Conservation (phyloP, 192 early-diverging fungal species). For the Ramicandelaber brevisporus region DNA sequence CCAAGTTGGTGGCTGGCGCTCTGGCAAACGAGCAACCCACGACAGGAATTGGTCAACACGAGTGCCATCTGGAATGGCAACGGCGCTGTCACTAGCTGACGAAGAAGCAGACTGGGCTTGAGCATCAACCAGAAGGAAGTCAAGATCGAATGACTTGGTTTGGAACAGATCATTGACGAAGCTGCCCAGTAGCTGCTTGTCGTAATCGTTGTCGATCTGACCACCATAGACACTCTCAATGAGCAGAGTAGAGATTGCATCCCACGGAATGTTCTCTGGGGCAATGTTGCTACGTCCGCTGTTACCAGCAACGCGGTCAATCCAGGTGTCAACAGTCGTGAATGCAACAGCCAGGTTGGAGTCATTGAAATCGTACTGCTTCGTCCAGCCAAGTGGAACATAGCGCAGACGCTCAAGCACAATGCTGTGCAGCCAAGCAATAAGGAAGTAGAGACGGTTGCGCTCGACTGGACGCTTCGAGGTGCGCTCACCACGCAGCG, state of each 20-base stretch:
- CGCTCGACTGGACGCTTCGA: slow-evolving; percentile 61
- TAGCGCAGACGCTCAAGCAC: slow-evolving; percentile 91
- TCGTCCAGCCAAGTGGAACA: slow-evolving; percentile 92
- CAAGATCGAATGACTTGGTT: slow-evolving; percentile 48
- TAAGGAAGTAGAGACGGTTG: slow-evolving; percentile 69
- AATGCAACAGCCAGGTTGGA: slow-evolving; percentile 84
- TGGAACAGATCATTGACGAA: slow-evolving; percentile 70
- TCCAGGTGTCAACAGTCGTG: slow-evolving; percentile 73
- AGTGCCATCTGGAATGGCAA: slow-evolving; percentile 70
- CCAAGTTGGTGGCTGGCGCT: slow-evolving; percentile 90
- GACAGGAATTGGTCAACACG: slow-evolving; percentile 57
- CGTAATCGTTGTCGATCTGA: slow-evolving; percentile 78
- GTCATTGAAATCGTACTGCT: slow-evolving; percentile 95
- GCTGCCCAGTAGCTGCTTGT: slow-evolving; percentile 60
- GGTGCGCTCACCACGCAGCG: slow-evolving; percentile 24
- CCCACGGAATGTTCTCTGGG: slow-evolving; percentile 91
- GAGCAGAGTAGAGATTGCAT: slow-evolving; percentile 63
- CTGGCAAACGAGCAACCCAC: slow-evolving; percentile 73
- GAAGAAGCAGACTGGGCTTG: too few species aligned
- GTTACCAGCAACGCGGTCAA: slow-evolving; percentile 46
- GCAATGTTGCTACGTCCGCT: slow-evolving; percentile 76
- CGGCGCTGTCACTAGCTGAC: slow-evolving; percentile 9
- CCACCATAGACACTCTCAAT: slow-evolving; percentile 88
- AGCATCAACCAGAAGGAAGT: slow-evolving; percentile 45
- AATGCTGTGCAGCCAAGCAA: slow-evolving; percentile 92